Percentiles rank a stretch among this genome's conserved stretches.
Conservation (phyloP, 2,329 filamentous ascomycete species). For the Pseudogymnoascus sp. region DNA sequence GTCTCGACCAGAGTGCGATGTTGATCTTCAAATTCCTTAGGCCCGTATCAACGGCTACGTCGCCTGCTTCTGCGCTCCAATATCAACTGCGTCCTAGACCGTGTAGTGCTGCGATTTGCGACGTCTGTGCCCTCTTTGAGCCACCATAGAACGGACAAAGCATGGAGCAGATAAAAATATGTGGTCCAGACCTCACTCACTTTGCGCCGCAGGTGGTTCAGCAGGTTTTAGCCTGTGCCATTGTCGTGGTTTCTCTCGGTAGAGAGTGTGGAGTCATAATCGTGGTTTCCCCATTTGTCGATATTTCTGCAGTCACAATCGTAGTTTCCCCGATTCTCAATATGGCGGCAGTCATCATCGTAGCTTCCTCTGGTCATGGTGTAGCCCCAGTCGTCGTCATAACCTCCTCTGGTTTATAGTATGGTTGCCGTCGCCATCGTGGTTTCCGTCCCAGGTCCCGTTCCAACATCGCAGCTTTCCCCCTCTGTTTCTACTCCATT, state of each 20-base stretch:
- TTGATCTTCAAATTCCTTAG: not conserved
- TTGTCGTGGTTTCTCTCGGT: not conserved
- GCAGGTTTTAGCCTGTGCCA: not conserved
- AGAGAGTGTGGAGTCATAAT: not conserved
- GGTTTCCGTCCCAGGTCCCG: not conserved
- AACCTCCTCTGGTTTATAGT: not conserved
- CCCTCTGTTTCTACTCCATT: not conserved
- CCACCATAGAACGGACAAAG: not conserved
- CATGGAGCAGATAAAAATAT: not conserved
- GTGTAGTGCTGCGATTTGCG: not conserved
- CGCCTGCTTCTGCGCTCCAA: not conserved
- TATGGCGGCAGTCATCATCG: not conserved
- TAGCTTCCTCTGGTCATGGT: not conserved
- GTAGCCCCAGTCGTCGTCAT: not conserved
- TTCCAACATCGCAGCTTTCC: not conserved
- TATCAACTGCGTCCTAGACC: not conserved
- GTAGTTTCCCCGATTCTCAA: not conserved
- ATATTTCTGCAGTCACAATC: not conserved
- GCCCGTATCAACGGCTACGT: not conserved
- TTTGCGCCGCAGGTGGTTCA: not conserved
- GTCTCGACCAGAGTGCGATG: not conserved
- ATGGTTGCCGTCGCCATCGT: not conserved
- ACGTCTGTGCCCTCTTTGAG: not conserved
- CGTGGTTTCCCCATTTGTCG: not conserved
- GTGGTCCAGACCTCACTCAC: not conserved